Base-by-base conservation (phyloP, 176 grass and related monocot species). In the Bolboschoenus planiculmis region DNA sequence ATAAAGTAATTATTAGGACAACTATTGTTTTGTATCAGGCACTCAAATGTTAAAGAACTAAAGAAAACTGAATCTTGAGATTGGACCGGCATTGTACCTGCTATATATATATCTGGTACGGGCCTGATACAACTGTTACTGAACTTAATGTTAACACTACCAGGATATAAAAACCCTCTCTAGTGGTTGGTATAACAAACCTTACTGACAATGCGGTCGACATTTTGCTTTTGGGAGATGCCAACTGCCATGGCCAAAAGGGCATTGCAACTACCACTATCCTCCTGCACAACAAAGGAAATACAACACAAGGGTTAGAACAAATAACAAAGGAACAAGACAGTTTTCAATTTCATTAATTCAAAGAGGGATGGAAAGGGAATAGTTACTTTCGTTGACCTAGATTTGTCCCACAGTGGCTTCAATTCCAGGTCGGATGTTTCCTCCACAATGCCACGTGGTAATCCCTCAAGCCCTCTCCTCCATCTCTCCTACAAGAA, bases 221-320 rank as follows among this genome's bases (percentile, higher is more conserved):
- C 92, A 85, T 91, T 98, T 60, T 91, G 75, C 81, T 94, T 98
- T 16, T 94, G 95, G 2, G 85, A 89, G 44, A 98, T 98, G 44
- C 92, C 95, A 18, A 98, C 95, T 57, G 95, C 92, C 90, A 98
- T 98, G 37, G 95, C 95, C 65, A 98, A 57, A 42, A 94, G 92
- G 81, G 92, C 85, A 74, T 74, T 92, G 75, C 86, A 78, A 29
- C 57, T 88, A 13, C 47, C 68, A 61, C 78, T 88, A 85, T 84
- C 89, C 18, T 79, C 85, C 95, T 98, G 91, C 83, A 78, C 2
- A 50, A 13, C 42, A 58, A 59, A 50, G 71, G 18, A 42, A 56
- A 42, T 50, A n/a, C 59, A 43, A 46, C 26, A 81, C 40, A 6
- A 10, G 16, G 65, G 16, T 76, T 43, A 85, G n/a, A 62, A 18